Conservation (phyloP, 345 rosid species). For the Euphorbia tirucalli region DNA sequence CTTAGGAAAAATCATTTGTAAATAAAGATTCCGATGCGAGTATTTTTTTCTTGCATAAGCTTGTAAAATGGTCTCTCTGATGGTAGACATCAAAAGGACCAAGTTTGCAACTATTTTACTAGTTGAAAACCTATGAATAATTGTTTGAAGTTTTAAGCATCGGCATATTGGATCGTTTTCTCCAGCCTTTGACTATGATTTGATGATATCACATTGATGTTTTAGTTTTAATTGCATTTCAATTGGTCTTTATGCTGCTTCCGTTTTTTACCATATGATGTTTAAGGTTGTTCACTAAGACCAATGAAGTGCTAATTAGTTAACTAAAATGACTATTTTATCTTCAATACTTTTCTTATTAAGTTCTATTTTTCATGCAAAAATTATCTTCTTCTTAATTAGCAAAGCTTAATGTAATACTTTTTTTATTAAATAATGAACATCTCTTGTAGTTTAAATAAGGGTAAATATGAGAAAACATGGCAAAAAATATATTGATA, state of each 20-base stretch:
- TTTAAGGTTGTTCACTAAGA: too few species aligned
- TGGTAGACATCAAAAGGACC: constrained; percentile 16
- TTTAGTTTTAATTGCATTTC: neutral
- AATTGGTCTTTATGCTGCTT: neutral
- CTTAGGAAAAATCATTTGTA: constrained; percentile 27
- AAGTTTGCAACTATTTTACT: neutral
- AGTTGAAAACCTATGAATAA: constrained; percentile 8
- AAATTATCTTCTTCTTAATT: too few species aligned
- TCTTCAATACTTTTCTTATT: too few species aligned
- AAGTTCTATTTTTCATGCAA: too few species aligned
- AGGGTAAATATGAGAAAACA: too few species aligned
- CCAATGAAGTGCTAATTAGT: too few species aligned
- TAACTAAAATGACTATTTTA: too few species aligned
- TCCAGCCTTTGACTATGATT: neutral
- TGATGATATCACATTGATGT: neutral
- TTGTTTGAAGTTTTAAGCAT: constrained; percentile 3
- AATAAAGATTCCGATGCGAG: constrained; percentile 32
- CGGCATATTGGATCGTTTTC: neutral
- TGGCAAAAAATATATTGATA: too few species aligned
- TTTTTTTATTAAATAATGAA: too few species aligned
- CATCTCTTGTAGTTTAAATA: too few species aligned
- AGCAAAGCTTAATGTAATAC: too few species aligned
- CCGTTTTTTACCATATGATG: too few species aligned
- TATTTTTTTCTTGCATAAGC: constrained; percentile 16
- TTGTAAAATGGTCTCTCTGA: constrained; percentile 16